Conservation (phyloP, 129 eudicot genomes). For the Artemisia argyi region DNA sequence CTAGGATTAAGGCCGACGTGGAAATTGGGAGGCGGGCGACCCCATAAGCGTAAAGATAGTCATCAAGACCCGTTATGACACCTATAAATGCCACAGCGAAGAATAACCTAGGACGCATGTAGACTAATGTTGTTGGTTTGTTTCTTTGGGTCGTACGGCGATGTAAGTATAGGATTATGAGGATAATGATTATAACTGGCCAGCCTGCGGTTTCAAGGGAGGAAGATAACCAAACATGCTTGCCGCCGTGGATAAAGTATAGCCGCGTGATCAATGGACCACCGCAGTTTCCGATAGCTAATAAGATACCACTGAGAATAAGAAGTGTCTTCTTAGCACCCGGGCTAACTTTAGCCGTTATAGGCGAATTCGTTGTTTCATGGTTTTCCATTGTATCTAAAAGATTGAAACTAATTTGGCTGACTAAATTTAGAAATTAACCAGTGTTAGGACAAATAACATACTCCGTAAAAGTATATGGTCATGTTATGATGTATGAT, state of each 20-base stretch:
- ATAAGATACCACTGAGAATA: slow-evolving; percentile 27
- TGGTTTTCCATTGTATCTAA: slow-evolving; percentile 1
- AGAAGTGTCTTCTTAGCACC: slow-evolving; percentile 29
- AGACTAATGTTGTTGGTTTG: slow-evolving; percentile 16
- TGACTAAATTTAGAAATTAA: too few species aligned
- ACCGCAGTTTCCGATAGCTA: slow-evolving; percentile 45
- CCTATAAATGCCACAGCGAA: slow-evolving; percentile 31
- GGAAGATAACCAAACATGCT: slow-evolving; percentile 47
- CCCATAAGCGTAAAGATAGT: slow-evolving; percentile 44
- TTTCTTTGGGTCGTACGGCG: slow-evolving; percentile 17
- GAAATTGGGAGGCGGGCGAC: slow-evolving; percentile 46
- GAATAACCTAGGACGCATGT: slow-evolving; percentile 35
- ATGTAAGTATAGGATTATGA: slow-evolving; percentile 31
- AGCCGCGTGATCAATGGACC: slow-evolving; percentile 43
- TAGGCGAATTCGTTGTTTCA: slow-evolving; percentile 14
- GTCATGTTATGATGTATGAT: too few species aligned
- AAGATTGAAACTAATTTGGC: too few species aligned
- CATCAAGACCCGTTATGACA: slow-evolving; percentile 39
- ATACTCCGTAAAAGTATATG: too few species aligned
- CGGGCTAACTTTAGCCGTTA: slow-evolving; percentile 23
- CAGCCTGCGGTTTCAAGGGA: slow-evolving; percentile 44
- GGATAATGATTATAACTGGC: slow-evolving; percentile 33
- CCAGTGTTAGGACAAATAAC: too few species aligned
- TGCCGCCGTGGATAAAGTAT: slow-evolving; percentile 52
- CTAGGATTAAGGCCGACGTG: slow-evolving; percentile 39